Conservation (phyloP, 2,329 filamentous ascomycete genomes). For the Huntiella decipiens region DNA sequence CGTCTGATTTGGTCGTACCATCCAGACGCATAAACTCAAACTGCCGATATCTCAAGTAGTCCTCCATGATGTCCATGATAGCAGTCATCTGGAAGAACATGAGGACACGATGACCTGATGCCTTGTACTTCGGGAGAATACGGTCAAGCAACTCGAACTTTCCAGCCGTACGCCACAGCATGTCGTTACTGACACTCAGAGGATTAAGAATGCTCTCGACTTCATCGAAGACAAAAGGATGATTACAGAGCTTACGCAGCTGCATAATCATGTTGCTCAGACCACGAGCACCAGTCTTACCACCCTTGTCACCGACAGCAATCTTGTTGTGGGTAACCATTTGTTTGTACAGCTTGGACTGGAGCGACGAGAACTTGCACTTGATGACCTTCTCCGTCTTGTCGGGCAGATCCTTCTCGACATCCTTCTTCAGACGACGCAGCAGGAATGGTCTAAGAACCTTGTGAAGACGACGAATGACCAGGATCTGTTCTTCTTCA, state of each 20-base stretch:
- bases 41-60: conserved; percentile 72
- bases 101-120: conserved; percentile 78
- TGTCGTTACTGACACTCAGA: conserved; percentile 67
- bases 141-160: conserved; percentile 95
- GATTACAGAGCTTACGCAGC: conserved; percentile 93
- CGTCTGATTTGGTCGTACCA: conserved; percentile 92
- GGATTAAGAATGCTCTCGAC: conserved; percentile 98
- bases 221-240: conserved; percentile 95
- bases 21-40: conserved; percentile 82
- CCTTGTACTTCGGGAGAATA: conserved; percentile 80
- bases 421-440: conserved; percentile 96
- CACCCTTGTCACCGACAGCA: conserved; percentile 85
- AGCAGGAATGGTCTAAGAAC: conserved; percentile 92
- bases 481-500: conserved; percentile 97
- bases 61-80: conserved; percentile 99
- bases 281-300: conserved; percentile 83
- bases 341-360: conserved; percentile 89
- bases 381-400: conserved; percentile 99
- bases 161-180: conserved; percentile 85
- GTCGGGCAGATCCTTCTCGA: conserved; percentile 95
- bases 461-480: conserved; percentile 96
- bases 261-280: conserved; percentile 99
- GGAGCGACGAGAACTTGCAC: conserved; percentile 90
- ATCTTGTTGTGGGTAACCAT: conserved; percentile 92
- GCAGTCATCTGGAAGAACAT: conserved; percentile 99